Percentiles rank a stretch among this genome's conserved stretches.
phyloP scores from a whole-genome alignment of 1,139 yeast genomes.

The Lodderomyces elongisporus region DNA sequence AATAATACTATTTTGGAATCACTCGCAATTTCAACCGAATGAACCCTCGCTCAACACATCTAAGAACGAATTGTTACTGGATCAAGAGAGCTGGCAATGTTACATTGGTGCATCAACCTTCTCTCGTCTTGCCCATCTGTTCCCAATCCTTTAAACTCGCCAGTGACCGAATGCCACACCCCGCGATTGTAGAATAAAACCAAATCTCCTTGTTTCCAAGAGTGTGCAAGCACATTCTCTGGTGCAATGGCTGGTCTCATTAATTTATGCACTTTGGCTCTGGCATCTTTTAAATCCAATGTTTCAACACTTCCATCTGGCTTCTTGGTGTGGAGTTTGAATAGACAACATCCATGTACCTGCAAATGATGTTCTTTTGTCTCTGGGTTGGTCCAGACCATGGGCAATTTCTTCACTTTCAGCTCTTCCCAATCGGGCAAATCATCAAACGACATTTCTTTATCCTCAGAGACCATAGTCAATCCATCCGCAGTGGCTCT shows the following conservation, averaged over 20 bases:
- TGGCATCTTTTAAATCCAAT: slow-evolving; percentile 63
- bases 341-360: slow-evolving; percentile 82
- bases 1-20: too few relatives aligned
- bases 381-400: slow-evolving; percentile 92
- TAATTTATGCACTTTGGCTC: slow-evolving; percentile 60
- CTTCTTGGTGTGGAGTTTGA: slow-evolving; percentile 51
- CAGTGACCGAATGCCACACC: slow-evolving; percentile 87
- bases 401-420: slow-evolving; percentile 69
- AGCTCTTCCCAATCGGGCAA: slow-evolving; percentile 78
- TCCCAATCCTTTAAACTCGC: slow-evolving; percentile 59
- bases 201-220: slow-evolving; percentile 78
- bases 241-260: slow-evolving; percentile 88
- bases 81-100: slow-evolving; percentile 76
- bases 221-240: slow-evolving; percentile 67
- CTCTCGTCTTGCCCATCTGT: slow-evolving; percentile 56
- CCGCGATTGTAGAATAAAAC: slow-evolving; percentile 84
- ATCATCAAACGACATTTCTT: slow-evolving; percentile 59
- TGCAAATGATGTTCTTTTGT: slow-evolving; percentile 79
- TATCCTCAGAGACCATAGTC: slow-evolving; percentile 77
- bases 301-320: slow-evolving; percentile 47
- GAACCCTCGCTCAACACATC: too few relatives aligned
- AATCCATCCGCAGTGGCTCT: slow-evolving; percentile 80
- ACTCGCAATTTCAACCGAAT: too few relatives aligned
- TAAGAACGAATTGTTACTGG: too few relatives aligned
- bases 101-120: slow-evolving; percentile 89